phyloP scores from a whole-genome alignment of 202 grass and related monocot species.

The Setaria italica region DNA sequence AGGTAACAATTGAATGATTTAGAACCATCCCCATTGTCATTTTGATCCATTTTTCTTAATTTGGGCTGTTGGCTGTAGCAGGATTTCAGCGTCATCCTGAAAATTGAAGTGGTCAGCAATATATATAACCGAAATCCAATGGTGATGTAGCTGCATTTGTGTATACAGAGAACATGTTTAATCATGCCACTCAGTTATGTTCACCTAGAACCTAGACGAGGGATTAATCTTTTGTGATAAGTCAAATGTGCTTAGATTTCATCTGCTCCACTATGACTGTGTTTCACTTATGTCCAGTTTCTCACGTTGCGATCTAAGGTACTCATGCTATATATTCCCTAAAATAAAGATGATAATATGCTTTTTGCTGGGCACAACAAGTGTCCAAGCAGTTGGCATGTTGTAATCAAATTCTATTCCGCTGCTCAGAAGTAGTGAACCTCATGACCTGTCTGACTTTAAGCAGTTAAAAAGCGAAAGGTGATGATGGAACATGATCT shows the following conservation, averaged over 20 bases:
- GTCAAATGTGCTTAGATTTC: not conserved
- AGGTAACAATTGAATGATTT: not conserved
- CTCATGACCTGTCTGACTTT: constrained; percentile 44
- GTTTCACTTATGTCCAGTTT: not conserved
- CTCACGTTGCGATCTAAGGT: not conserved
- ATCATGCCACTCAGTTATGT: not conserved
- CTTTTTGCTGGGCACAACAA: not conserved
- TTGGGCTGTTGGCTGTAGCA: not conserved
- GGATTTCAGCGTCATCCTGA: not conserved
- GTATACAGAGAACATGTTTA: not conserved
- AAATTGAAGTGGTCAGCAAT: not conserved
- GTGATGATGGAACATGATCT: constrained; percentile 29
- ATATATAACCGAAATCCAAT: not conserved
- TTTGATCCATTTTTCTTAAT: not conserved
- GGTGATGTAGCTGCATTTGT: not conserved
- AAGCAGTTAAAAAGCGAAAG: constrained; percentile 41
- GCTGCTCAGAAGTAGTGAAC: not conserved
- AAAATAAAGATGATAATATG: not conserved
- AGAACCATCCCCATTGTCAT: not conserved
- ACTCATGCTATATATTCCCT: not conserved
- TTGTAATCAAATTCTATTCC: constrained; percentile 32
- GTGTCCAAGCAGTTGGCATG: constrained; percentile 37
- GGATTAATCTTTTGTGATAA: not conserved
- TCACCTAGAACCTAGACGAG: not conserved
- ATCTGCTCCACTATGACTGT: constrained; percentile 2